Evolutionary conservation across 805 yeast species (phyloP).

Genomic region (Torulaspora indica): DNA sequence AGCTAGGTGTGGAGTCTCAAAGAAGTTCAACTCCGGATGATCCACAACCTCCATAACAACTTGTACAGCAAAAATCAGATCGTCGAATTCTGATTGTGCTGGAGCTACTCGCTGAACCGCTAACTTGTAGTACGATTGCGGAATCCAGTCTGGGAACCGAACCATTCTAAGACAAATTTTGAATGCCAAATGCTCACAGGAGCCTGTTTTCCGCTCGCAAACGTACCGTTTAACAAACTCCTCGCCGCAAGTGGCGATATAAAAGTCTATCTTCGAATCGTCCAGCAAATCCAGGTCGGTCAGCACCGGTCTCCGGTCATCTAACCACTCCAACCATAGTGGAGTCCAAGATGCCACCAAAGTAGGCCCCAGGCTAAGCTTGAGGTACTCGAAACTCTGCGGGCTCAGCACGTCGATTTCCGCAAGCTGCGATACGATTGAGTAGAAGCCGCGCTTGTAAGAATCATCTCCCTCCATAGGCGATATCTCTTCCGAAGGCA

Average conservation of each 20-base stretch:
- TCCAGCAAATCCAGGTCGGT: conserved; percentile 2
- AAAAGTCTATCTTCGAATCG: conserved; percentile 23
- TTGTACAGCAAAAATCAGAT: conserved; percentile 19
- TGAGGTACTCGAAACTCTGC: conserved; percentile 10
- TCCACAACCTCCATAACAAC: conserved; percentile 35
- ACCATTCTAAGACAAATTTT: conserved; percentile 18
- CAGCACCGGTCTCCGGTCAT: neutral
- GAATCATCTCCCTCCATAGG: neutral
- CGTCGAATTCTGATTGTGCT: neutral
- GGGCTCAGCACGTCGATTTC: conserved; percentile 9
- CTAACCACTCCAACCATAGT: conserved; percentile 16
- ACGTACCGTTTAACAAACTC: conserved; percentile 1
- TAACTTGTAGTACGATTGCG: conserved; percentile 5
- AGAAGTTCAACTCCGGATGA: conserved; percentile 31
- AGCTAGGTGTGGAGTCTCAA: conserved; percentile 24
- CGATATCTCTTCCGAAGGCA: conserved; percentile 2
- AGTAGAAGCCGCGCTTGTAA: conserved; percentile 21
- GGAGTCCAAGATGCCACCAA: conserved; percentile 25
- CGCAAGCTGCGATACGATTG: conserved; percentile 18
- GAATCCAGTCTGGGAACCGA: conserved; percentile 13
- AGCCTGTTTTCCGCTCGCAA: conserved; percentile 1
- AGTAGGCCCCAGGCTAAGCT: conserved; percentile 13
- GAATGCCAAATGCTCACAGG: conserved; percentile 13
- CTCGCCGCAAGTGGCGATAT: conserved; percentile 16
- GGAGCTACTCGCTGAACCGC: conserved; percentile 7